Percentiles rank a stretch among this genome's conserved stretches.
These are phyloP conservation scores for Luzula sylvatica DNA, from an alignment of 176 grass and related monocot species.

Conservation along the genomic window DNA sequence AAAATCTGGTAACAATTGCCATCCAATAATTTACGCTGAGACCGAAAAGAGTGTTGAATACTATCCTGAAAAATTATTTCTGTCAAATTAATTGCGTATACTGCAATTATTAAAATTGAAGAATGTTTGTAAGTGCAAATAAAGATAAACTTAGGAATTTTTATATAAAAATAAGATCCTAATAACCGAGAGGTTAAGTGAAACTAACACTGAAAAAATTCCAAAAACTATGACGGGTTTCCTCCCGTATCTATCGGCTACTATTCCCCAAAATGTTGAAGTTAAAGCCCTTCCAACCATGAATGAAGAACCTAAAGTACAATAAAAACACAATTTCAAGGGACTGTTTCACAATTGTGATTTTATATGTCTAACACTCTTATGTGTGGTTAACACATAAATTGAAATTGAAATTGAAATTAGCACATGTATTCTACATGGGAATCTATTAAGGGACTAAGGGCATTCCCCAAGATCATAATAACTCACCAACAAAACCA, in stretches of 20 bases:
- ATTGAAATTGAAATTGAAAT: not conserved
- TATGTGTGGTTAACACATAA: too few relatives aligned
- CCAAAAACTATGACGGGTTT: too few relatives aligned
- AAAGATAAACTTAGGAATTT: too few relatives aligned
- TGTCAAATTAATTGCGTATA: too few relatives aligned
- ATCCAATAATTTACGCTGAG: conserved; percentile 73
- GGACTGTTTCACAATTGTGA: not conserved
- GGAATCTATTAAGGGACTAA: too few relatives aligned
- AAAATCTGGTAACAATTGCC: too few relatives aligned
- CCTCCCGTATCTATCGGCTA: too few relatives aligned
- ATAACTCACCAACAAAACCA: conserved; percentile 65
- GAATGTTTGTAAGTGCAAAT: too few relatives aligned
- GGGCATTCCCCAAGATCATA: not conserved
- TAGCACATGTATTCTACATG: not conserved
- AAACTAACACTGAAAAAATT: too few relatives aligned
- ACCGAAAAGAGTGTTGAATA: conserved; percentile 85
- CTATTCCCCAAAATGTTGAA: conserved; percentile 65
- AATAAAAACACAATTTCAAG: not conserved
- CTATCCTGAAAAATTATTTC: conserved; percentile 62
- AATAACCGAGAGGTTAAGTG: too few relatives aligned
- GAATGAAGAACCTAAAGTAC: conserved; percentile 73
- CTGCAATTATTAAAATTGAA: too few relatives aligned
- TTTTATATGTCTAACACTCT: not conserved
- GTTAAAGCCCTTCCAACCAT: conserved; percentile 90
- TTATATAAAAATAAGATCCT: too few relatives aligned